These are phyloP conservation scores for Elaeis oleifera DNA, from an alignment of 202 grass and related monocot genomes.

Conservation along the genomic window DNA sequence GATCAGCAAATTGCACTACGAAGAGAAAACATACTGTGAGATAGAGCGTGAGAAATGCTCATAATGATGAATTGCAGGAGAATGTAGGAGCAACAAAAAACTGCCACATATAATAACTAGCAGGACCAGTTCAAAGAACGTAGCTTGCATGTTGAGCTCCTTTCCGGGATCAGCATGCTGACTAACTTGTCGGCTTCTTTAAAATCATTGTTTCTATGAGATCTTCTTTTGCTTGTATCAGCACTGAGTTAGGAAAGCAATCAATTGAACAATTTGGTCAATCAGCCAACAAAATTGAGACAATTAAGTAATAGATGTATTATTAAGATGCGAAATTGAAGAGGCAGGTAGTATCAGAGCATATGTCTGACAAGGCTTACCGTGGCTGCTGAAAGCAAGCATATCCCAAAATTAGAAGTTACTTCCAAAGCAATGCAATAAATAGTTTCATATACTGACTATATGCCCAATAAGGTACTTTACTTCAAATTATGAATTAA, in stretches of 20 bases:
- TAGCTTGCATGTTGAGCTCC: conserved; percentile 35
- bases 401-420: too few species aligned
- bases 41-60: conserved; percentile 11
- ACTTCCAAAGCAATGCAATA: too few species aligned
- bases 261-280: too few species aligned
- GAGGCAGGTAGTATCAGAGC: not conserved
- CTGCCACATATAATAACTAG: conserved; percentile 43
- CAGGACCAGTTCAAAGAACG: conserved; percentile 41
- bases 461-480: too few species aligned
- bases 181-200: conserved; percentile 32
- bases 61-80: conserved; percentile 34
- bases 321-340: not conserved
- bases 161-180: conserved; percentile 22
- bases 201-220: conserved; percentile 24
- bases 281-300: not conserved
- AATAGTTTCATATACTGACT: too few species aligned
- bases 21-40: conserved; percentile 6
- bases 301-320: not conserved
- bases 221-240: conserved; percentile 27
- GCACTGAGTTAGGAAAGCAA: not conserved
- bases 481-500: too few species aligned
- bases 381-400: too few species aligned
- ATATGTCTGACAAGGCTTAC: not conserved
- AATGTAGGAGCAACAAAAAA: conserved; percentile 50
- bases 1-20: not conserved